Conservation (phyloP, 2,329 filamentous ascomycete species). For the Elsinoe ampelina region DNA sequence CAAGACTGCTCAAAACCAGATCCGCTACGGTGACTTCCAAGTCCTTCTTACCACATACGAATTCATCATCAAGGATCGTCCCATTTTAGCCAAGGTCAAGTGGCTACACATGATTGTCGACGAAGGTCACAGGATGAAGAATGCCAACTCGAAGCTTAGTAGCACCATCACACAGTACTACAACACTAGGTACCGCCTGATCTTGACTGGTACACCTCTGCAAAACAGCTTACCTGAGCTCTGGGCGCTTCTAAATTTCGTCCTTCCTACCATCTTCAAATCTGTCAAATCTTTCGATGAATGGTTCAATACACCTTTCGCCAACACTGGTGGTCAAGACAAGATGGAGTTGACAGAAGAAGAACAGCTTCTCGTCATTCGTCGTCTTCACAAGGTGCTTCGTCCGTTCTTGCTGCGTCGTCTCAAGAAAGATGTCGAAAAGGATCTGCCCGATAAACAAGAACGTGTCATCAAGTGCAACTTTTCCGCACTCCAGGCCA, state of each 20-base stretch:
- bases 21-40: slow-evolving; percentile 91
- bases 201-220: slow-evolving; percentile 91
- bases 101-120: slow-evolving; percentile 99
- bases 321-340: slow-evolving; percentile 94
- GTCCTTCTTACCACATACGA: slow-evolving; percentile 96
- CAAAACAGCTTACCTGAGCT: slow-evolving; percentile 95
- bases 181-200: slow-evolving; percentile 85
- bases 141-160: slow-evolving; percentile 89
- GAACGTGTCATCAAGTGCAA: slow-evolving; percentile 99
- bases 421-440: slow-evolving; percentile 99
- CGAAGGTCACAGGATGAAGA: slow-evolving; percentile 99
- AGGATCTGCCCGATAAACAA: slow-evolving; percentile 96
- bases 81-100: slow-evolving; percentile 93
- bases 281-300: slow-evolving; percentile 98
- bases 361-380: slow-evolving; percentile 97
- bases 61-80: slow-evolving; percentile 98
- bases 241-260: slow-evolving; percentile 98
- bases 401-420: slow-evolving; percentile 94
- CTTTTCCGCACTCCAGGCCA: slow-evolving; percentile 87
- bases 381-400: slow-evolving; percentile 94
- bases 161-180: slow-evolving; percentile 94
- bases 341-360: slow-evolving; percentile 99
- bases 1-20: slow-evolving; percentile 86
- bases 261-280: slow-evolving; percentile 97
- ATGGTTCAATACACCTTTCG: slow-evolving; percentile 99